These are phyloP conservation scores for Protomyces gravidus DNA, from an alignment of 1,139 yeast species.

Conservation along the genomic window DNA sequence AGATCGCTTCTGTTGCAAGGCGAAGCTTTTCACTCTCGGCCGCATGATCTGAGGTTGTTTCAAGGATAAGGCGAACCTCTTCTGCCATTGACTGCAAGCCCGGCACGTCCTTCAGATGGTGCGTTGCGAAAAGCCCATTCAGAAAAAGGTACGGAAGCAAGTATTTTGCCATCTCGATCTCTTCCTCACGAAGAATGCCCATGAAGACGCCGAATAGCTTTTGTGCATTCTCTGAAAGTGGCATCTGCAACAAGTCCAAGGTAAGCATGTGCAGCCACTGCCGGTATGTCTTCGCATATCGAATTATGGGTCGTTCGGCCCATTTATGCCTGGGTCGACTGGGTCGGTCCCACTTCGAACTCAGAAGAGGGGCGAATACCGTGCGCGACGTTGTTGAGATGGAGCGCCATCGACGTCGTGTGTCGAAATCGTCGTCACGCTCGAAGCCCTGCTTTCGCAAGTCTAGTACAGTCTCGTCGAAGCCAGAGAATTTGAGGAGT, in stretches of 20 bases:
- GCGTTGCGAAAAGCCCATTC: slow-evolving; percentile 48
- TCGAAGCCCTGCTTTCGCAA: slow-evolving; percentile 16
- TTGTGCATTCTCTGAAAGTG: slow-evolving; percentile 44
- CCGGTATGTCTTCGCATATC: slow-evolving; percentile 44
- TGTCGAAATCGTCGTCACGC: slow-evolving; percentile 36
- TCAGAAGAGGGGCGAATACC: slow-evolving; percentile 68
- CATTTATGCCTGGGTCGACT: slow-evolving; percentile 45
- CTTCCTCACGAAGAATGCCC: slow-evolving; percentile 57
- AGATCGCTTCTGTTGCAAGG: slow-evolving; percentile 28
- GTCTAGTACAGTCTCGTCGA: slow-evolving; percentile 43
- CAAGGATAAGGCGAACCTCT: not conserved
- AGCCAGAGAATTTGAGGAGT: slow-evolving; percentile 60
- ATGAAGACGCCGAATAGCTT: slow-evolving; percentile 63
- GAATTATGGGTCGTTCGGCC: slow-evolving; percentile 51
- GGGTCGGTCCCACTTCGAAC: slow-evolving; percentile 64
- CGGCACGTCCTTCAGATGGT: not conserved
- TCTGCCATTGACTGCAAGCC: not conserved
- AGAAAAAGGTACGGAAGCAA: slow-evolving; percentile 68
- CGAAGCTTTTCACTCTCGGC: slow-evolving; percentile 19
- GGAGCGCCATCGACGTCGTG: slow-evolving; percentile 50
- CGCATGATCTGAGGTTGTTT: not conserved
- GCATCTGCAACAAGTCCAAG: slow-evolving; percentile 56
- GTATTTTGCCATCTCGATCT: slow-evolving; percentile 43
- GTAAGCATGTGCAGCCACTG: slow-evolving; percentile 71
- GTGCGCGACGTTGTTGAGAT: slow-evolving; percentile 67